Evolutionary conservation across 1,284 basidiomycete genomes (phyloP), one percentile per base, ranked within the genome.

Genomic region (Apiotrichum veenhuisii): DNA sequence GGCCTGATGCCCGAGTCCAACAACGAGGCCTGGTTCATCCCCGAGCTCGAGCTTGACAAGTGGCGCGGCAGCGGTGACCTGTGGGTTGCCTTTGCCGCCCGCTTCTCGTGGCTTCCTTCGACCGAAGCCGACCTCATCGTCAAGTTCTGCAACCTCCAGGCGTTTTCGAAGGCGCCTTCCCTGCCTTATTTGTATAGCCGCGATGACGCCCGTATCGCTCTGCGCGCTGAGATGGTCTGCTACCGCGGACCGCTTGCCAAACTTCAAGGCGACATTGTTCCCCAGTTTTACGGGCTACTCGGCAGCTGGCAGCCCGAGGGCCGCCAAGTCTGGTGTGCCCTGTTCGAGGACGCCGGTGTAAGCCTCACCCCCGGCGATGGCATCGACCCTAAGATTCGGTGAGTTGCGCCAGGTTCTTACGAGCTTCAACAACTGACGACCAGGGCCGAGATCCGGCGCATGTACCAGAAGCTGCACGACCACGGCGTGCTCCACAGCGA

Each of bases 281-380:
- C 58, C 2, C 46, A 25, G 25, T 51, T 60, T 26, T 25, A 33
- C 8, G 54, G 58, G 14, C 34, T 57, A 9, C 33, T 60, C n/a
- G 58, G 58, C 14, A 38, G 43, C 20, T 47, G 33, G 27, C 58
- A 60, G 49, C 33, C 27, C 1, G 44, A 44, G 14, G 44, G 42
- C 38, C 14, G 33, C 12, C 51, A 60, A 23, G 37, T 33, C 30
- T 60, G 58, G 58, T 42, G 38, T 23, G 51, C 49, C 10, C 33
- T 60, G 26, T 47, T 57, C 25, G 54, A 57, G 17, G 52, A 57
- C 45, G 58, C 55, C 3, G 58, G 58, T 5, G 26, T 36, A 2
- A 23, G 27, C 8, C 47, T 55, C 25, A 44, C 20, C 10, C 47
- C 47, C 2, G 25, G 36, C 11, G 51, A 53, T 18, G 51, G 46